phyloP scores from a whole-genome alignment of 352 stramenopile genomes.

The Bremia lactucae region DNA sequence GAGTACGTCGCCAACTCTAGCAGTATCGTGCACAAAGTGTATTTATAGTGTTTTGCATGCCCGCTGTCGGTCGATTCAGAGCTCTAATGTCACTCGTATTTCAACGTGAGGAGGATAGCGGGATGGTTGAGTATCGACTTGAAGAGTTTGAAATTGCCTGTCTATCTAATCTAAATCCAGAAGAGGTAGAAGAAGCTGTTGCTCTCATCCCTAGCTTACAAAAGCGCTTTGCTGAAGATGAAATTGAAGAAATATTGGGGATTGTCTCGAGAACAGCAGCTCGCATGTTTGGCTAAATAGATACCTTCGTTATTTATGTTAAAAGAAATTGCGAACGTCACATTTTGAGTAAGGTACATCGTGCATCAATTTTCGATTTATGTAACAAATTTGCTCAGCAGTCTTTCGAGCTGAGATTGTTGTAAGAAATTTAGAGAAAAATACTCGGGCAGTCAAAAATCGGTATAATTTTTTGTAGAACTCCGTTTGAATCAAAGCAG shows the following conservation, averaged over 20 bases:
- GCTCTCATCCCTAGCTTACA: conserved; percentile 83
- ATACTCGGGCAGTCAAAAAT: no score
- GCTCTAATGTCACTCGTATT: conserved; percentile 81
- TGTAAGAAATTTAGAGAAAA: no score
- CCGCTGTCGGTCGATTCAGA: conserved; percentile 16
- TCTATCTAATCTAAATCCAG: conserved; percentile 84
- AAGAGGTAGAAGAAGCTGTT: conserved; percentile 83
- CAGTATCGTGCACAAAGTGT: not conserved
- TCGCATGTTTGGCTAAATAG: conserved; percentile 74
- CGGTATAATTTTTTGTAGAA: no score
- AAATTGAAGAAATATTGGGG: conserved; percentile 85
- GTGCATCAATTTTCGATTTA: no score
- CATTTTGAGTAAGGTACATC: no score
- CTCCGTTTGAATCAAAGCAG: no score
- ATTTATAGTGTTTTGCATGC: no score
- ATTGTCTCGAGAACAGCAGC: conserved; percentile 82
- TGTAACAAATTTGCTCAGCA: no score
- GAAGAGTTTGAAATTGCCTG: conserved; percentile 87
- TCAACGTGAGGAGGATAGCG: conserved; percentile 59
- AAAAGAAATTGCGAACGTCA: no score
- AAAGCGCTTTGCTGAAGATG: conserved; percentile 81
- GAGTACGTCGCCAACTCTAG: conserved; percentile 37
- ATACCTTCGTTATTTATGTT: no score
- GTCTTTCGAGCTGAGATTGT: no score
- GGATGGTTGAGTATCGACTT: conserved; percentile 65